Base-by-base conservation (phyloP, 768 basidiomycete genomes). In the Hypholoma fasciculare region DNA sequence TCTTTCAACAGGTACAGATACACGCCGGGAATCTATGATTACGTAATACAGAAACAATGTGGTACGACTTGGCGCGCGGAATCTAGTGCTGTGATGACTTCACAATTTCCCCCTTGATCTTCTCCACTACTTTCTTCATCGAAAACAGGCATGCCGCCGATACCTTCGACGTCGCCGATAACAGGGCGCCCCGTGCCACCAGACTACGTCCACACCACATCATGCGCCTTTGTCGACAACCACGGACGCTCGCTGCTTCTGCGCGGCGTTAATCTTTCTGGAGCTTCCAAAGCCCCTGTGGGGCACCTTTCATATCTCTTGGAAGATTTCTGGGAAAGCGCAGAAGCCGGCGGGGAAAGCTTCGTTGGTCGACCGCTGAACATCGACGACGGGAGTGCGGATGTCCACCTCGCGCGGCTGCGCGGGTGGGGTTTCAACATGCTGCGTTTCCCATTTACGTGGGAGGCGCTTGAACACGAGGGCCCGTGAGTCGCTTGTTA, bases 201-300 rank as follows among this genome's bases (percentile, higher is more conserved):
- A 1, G 73, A 81, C 57, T 89, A 78, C 68, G 75, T 90, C 51
- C 89, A 88, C 73, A 92, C 91, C 27, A 71, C 82, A 14, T 74
- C 82, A 52, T 83, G 82, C 63, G 80, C 83, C 52, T 94, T 94
- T 65, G 83, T 92, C 66, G 92, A 94, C 72, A 79, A 79, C 54
- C 71, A 77, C 52, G 90, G 92, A 19, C 85, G 94, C 47, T 88
- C 89, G 0, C 72, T 96, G 17, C 77, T 98, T 14, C 78, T 99
- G 0, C 86, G 96, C 53, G 97, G 97, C n/a, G 91, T 98, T 44
- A 99, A 99, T 71, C 83, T 98, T 47, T 89, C 92, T 12, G 93
- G 93, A 7, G 87, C 93, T 1, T 84, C 89, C 48, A 99, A 99
- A 69, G 87, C 90, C 0, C 96, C 96, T 0, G 68, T 85, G 0